Percentiles rank a stretch among this genome's conserved stretches.
These are phyloP conservation scores for Fagus crenata DNA, from an alignment of 306 rosid genomes.

Conservation along the genomic window DNA sequence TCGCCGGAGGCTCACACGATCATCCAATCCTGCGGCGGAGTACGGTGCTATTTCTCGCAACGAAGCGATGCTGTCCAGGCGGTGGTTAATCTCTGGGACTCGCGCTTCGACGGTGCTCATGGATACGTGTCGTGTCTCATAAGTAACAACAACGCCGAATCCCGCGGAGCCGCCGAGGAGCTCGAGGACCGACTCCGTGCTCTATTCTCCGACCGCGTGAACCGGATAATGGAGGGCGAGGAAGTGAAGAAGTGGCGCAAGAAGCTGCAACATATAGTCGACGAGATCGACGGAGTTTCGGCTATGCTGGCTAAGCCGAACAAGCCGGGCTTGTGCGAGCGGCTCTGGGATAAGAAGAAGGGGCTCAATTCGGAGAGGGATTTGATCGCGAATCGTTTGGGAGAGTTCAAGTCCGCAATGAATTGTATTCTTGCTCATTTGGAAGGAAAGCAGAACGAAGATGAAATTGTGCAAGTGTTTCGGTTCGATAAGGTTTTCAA, in stretches of 20 bases:
- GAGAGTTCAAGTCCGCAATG: conserved; percentile 72
- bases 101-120: conserved; percentile 51
- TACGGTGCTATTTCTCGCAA: conserved; percentile 38
- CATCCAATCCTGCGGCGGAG: conserved; percentile 29
- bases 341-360: conserved; percentile 21
- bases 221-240: conserved; percentile 51
- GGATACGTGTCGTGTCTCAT: conserved; percentile 45
- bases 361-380: conserved; percentile 42
- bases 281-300: conserved; percentile 31
- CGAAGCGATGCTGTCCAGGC: conserved; percentile 62
- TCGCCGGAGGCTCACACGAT: conserved; percentile 30
- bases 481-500: conserved; percentile 38
- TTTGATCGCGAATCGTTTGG: conserved; percentile 45
- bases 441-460: conserved; percentile 30
- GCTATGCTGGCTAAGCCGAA: background rate
- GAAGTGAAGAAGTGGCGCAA: conserved; percentile 48
- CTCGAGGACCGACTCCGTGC: conserved; percentile 44
- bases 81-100: conserved; percentile 60
- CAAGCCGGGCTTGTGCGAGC: rapidly evolving
- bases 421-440: conserved; percentile 50
- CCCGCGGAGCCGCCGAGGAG: conserved; percentile 36
- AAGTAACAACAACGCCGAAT: conserved; percentile 36
- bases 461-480: conserved; percentile 36
- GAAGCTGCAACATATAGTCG: conserved; percentile 31
- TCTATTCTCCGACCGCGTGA: conserved; percentile 45